Conservation (phyloP, 1,284 basidiomycete species). For the Mrakiaceae sp. region DNA sequence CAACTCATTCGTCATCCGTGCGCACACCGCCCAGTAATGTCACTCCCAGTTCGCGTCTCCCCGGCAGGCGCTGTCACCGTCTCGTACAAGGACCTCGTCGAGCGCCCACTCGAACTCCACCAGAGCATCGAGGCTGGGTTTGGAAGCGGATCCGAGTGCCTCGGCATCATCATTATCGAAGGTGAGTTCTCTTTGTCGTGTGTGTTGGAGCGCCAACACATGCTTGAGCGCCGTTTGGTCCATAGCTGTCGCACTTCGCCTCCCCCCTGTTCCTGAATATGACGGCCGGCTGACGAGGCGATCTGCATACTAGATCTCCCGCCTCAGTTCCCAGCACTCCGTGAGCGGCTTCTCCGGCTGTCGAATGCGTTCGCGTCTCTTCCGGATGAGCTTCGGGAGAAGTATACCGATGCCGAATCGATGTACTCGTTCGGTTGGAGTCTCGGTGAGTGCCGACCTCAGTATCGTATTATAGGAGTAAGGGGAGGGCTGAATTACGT, state of each 20-base stretch:
- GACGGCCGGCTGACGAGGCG: not conserved
- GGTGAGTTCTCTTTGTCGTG: constrained; percentile 22
- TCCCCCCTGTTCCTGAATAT: not conserved
- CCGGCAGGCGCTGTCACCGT: constrained; percentile 29
- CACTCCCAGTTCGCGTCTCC: too few species aligned
- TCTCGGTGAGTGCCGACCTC: not conserved
- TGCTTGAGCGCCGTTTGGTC: not conserved
- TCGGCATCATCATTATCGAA: constrained; percentile 68
- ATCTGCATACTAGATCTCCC: constrained; percentile 50
- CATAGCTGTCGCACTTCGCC: not conserved
- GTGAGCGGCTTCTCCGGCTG: constrained; percentile 58
- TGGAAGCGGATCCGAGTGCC: constrained; percentile 57
- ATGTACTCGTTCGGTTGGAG: not conserved
- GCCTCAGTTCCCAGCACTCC: constrained; percentile 45
- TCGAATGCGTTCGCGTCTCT: constrained; percentile 63
- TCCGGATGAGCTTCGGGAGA: constrained; percentile 51
- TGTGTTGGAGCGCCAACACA: not conserved
- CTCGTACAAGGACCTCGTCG: constrained; percentile 52
- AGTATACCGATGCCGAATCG: constrained; percentile 35
- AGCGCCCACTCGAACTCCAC: constrained; percentile 48
- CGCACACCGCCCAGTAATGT: too few species aligned
- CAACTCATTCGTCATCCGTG: too few species aligned
- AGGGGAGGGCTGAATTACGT: constrained; percentile 83
- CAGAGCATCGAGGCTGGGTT: constrained; percentile 56
- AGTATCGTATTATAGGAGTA: not conserved